phyloP scores from a whole-genome alignment of 495 filamentous ascomycete species.

The Sordaria brevicollis region DNA sequence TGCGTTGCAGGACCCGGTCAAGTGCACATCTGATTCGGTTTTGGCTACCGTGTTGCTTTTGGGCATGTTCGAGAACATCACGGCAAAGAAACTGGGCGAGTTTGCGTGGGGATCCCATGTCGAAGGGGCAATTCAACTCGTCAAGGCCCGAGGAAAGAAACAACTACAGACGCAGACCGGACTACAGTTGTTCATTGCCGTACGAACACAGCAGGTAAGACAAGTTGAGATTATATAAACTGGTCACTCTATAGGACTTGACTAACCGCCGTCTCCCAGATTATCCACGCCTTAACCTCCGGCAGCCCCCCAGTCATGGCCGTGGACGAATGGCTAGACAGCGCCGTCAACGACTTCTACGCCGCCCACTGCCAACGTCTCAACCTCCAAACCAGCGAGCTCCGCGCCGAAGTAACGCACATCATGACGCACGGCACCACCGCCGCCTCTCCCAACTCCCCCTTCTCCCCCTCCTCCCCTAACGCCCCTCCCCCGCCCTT shows the following conservation, averaged over 20 bases:
- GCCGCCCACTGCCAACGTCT: slow-evolving; percentile 32
- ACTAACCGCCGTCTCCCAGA: slow-evolving; percentile 14
- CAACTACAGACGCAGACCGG: slow-evolving; percentile 38
- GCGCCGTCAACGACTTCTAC: slow-evolving; percentile 28
- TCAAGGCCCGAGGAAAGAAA: slow-evolving; percentile 40
- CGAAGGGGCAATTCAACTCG: slow-evolving; percentile 43
- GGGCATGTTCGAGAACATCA: slow-evolving; percentile 40
- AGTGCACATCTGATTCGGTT: slow-evolving; percentile 36
- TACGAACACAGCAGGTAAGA: slow-evolving; percentile 42
- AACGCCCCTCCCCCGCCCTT: background rate
- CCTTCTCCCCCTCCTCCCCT: background rate
- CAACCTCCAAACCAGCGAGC: slow-evolving; percentile 34
- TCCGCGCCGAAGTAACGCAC: slow-evolving; percentile 34
- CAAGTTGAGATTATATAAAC: background rate
- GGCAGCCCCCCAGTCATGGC: slow-evolving; percentile 37
- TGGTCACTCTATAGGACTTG: background rate
- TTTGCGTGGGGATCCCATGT: slow-evolving; percentile 44
- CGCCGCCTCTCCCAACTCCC: slow-evolving; percentile 23
- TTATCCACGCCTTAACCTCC: slow-evolving; percentile 36
- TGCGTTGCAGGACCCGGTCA: slow-evolving; percentile 39
- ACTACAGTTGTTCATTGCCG: slow-evolving; percentile 39
- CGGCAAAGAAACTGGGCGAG: slow-evolving; percentile 33
- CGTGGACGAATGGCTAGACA: slow-evolving; percentile 41
- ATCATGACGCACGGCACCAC: slow-evolving; percentile 21
- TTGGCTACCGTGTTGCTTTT: slow-evolving; percentile 53